These are phyloP conservation scores for Phlyctochytrium arcticum DNA, from an alignment of 192 early-diverging fungal genomes.

Conservation along the genomic window DNA sequence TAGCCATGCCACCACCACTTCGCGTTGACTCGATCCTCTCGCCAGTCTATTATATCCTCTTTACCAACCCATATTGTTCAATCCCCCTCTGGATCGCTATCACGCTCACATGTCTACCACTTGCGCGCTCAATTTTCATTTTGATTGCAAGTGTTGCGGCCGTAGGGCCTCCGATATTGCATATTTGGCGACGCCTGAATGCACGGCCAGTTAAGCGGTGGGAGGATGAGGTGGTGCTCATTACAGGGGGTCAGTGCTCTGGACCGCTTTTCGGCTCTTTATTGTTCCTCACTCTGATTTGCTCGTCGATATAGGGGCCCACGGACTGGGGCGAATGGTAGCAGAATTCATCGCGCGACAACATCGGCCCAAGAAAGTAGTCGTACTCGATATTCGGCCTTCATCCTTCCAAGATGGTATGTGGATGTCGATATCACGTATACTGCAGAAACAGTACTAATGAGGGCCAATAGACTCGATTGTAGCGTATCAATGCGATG, in stretches of 20 bases:
- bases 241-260: constrained; percentile 54
- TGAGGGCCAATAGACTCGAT: constrained; percentile 14
- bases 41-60: constrained; percentile 7
- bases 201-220: constrained; percentile 36
- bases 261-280: background rate
- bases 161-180: constrained; percentile 7
- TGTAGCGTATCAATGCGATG: constrained; percentile 56
- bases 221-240: constrained; percentile 56
- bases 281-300: background rate
- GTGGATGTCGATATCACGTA: no score
- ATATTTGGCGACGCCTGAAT: background rate
- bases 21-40: constrained; percentile 10
- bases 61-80: constrained; percentile 15
- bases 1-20: background rate
- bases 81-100: constrained; percentile 5
- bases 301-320: constrained; percentile 37
- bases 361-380: constrained; percentile 37
- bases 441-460: no score
- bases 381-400: constrained; percentile 48
- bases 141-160: no score
- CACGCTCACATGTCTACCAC: background rate
- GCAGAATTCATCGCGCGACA: constrained; percentile 39
- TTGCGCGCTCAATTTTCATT: background rate
- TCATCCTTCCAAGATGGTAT: constrained; percentile 25
- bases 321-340: constrained; percentile 53